Evolutionary conservation across 768 basidiomycete species (phyloP), one percentile per base, ranked within the genome.

Genomic region (Boletus pseudo-olivaceus): DNA sequence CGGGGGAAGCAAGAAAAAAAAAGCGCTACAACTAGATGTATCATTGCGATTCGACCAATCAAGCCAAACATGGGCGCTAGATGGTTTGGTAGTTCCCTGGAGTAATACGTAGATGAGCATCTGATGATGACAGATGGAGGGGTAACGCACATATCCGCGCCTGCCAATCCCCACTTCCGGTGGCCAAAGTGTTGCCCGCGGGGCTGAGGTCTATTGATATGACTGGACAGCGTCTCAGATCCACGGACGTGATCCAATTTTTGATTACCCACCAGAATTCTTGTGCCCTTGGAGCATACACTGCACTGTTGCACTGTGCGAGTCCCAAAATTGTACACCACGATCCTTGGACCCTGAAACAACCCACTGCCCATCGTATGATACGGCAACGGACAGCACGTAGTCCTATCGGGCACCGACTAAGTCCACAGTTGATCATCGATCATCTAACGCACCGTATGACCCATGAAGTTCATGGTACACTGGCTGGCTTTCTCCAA

Each of bases 331-430:
- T 69, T 95, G 92, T 51, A 99, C 94, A 1, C 93, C 89, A 12
- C 97, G 88, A 69, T 99, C 97, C 74, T 98, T 98, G 34, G 85
- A 87, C 48, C 97, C 96, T 11, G 92, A 94, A 11, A 97, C 95
- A 61, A 98, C 88, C 90, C 93, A 88, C 60, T 90, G 84, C 56
- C 91, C 92, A 70, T 98, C 95, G 58, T 93, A 88, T 43, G 91
- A 93, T 45, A 94, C 90, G 19, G 84, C 84, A 43, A 87, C 85
- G 43, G 82, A 82, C 47, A 88, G 76, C 54, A 88, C 87, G 55
- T 87, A 88, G 67, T 88, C 86, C 82, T 84, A 60, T 34, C 2
- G 17, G 35, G 29, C 44, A 41, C 47, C 27, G 4, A 43, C 46
- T 58, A 20, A 61, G 53, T 27, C 26, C 41, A 47, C 6, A 33